phyloP scores from a whole-genome alignment of 108 stramenopile genomes.

The Fragilaria crotonensis region DNA sequence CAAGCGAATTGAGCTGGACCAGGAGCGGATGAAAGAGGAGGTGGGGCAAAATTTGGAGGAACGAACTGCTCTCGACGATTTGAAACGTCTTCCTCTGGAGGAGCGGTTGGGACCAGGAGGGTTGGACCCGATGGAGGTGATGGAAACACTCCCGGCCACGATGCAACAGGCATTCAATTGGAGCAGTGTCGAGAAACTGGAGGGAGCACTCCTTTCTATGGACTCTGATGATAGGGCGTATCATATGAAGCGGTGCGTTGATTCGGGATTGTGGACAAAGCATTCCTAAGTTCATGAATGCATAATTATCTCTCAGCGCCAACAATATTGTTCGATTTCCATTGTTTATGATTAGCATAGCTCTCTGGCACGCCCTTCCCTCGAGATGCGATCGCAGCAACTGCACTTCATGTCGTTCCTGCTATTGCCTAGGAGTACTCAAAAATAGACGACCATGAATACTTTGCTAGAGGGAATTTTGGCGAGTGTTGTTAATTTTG shows the following conservation, averaged over 20 bases:
- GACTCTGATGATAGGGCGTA: slow-evolving; percentile 81
- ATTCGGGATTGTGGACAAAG: slow-evolving; percentile 88
- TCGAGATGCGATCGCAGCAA: too few relatives aligned
- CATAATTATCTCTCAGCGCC: too few relatives aligned
- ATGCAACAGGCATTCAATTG: slow-evolving; percentile 94
- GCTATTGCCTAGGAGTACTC: too few relatives aligned
- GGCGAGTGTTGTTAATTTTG: too few relatives aligned
- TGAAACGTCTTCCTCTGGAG: slow-evolving; percentile 62
- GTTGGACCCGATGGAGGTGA: slow-evolving; percentile 94
- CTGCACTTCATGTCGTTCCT: too few relatives aligned
- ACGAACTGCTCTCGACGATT: slow-evolving; percentile 64
- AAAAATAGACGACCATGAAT: too few relatives aligned
- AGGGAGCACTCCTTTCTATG: slow-evolving; percentile 71
- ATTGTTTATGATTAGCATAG: too few relatives aligned
- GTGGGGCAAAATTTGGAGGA: slow-evolving; percentile 42
- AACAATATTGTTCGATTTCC: too few relatives aligned
- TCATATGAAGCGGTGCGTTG: slow-evolving; percentile 94
- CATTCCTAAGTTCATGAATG: too few relatives aligned
- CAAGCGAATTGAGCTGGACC: slow-evolving; percentile 91
- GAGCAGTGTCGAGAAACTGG: slow-evolving; percentile 72
- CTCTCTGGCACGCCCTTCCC: too few relatives aligned
- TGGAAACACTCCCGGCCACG: slow-evolving; percentile 73
- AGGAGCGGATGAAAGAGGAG: slow-evolving; percentile 39
- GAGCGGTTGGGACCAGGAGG: slow-evolving; percentile 93
- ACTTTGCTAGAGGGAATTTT: too few relatives aligned